phyloP scores from a whole-genome alignment of 345 rosid genomes.

The Aegle marmelos region DNA sequence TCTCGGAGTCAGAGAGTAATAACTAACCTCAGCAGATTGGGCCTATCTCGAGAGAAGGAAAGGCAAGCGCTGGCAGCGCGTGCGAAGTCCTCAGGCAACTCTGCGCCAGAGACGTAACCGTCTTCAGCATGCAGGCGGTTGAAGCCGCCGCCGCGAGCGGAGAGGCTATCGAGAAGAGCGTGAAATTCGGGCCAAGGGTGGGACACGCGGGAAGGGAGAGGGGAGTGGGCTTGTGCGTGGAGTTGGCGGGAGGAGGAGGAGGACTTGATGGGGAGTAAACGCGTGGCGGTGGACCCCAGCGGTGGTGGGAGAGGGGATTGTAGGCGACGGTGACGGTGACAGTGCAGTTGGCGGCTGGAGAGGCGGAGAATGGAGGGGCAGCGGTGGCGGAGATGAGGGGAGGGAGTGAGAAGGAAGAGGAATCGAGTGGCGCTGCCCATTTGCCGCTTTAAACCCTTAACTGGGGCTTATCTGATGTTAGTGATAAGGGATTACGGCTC shows the following conservation, averaged over 20 bases:
- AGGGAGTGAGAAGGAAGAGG: conserved; percentile 54
- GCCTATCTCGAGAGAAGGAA: conserved; percentile 59
- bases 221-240: conserved; percentile 27
- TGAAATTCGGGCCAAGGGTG: conserved; percentile 46
- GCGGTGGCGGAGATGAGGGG: conserved; percentile 31
- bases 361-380: conserved; percentile 29
- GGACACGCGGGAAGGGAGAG: conserved; percentile 3
- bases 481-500: no score
- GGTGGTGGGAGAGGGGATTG: conserved; percentile 20
- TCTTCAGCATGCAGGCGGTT: conserved; percentile 15
- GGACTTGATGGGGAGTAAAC: conserved; percentile 14
- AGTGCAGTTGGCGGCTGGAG: conserved; percentile 16
- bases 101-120: conserved; percentile 29
- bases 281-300: conserved; percentile 9
- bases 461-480: neutral
- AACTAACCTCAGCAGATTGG: conserved; percentile 47
- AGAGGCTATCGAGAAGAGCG: conserved; percentile 33
- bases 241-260: conserved; percentile 20
- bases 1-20: neutral
- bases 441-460: neutral
- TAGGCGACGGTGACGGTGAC: conserved; percentile 12
- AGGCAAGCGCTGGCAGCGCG: conserved; percentile 57
- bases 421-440: conserved; percentile 67
- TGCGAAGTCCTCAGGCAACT: conserved; percentile 52
- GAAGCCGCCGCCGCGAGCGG: conserved; percentile 43